Conservation (phyloP, 202 grass and related monocot species). For the Musa balbisiana region DNA sequence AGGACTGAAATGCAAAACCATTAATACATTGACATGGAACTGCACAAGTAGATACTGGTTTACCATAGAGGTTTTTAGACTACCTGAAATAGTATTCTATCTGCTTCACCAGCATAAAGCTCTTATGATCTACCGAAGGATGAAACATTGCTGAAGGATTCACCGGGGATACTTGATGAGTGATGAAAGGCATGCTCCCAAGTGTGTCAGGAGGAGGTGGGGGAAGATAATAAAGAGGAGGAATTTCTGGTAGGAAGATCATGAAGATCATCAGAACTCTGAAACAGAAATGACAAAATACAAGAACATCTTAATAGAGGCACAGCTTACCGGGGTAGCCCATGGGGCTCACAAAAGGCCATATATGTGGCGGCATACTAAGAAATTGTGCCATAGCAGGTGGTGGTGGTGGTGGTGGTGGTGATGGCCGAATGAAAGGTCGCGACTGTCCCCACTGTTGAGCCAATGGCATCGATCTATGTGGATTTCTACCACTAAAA, state of each 20-base stretch:
- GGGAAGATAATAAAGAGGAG: slow-evolving; percentile 1
- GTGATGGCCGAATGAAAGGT: slow-evolving; percentile 34
- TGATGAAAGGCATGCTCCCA: slow-evolving; percentile 40
- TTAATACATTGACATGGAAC: background rate
- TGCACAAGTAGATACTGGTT: background rate
- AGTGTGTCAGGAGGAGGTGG: slow-evolving; percentile 30
- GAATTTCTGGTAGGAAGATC: background rate
- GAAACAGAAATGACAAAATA: background rate
- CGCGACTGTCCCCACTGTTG: slow-evolving; percentile 27
- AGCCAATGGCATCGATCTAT: background rate
- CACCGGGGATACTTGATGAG: slow-evolving; percentile 29
- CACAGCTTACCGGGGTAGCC: slow-evolving; percentile 53
- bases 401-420: slow-evolving; percentile 20
- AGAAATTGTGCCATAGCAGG: slow-evolving; percentile 4
- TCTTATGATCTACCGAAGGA: slow-evolving; percentile 31
- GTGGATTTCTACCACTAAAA: slow-evolving; percentile 12
- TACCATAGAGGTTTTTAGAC: background rate
- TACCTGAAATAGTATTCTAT: slow-evolving; percentile 98
- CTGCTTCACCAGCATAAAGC: slow-evolving; percentile 38
- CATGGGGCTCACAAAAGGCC: slow-evolving; percentile 44
- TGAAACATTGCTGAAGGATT: slow-evolving; percentile 41
- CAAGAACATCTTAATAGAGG: background rate
- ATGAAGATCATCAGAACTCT: background rate
- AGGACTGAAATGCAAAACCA: slow-evolving; percentile 25
- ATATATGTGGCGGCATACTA: slow-evolving; percentile 16